These are phyloP conservation scores for Xylaria bambusicola DNA, from an alignment of 495 filamentous ascomycete genomes.

Conservation along the genomic window DNA sequence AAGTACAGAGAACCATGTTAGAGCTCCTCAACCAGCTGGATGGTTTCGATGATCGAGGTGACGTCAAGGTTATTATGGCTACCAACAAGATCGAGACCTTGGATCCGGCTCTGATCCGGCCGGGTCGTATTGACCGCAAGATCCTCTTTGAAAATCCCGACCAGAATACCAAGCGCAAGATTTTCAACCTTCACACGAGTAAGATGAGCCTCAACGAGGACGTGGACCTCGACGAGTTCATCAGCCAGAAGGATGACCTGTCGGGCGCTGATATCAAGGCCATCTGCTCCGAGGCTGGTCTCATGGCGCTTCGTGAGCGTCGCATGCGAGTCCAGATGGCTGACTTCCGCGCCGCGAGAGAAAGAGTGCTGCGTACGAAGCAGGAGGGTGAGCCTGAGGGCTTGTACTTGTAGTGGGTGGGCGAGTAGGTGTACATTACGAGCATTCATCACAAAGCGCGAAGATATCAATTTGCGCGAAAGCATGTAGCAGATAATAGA, in stretches of 20 bases:
- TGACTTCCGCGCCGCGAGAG: conserved; percentile 89
- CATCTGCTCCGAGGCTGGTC: conserved; percentile 94
- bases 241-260: conserved; percentile 96
- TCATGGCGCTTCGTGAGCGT: conserved; percentile 92
- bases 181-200: conserved; percentile 97
- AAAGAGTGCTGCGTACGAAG: conserved; percentile 98
- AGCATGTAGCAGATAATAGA: too few species aligned
- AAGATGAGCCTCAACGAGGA: conserved; percentile 98
- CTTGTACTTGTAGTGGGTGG: conserved; percentile 79
- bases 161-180: conserved; percentile 99
- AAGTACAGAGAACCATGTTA: conserved; percentile 98
- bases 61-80: conserved; percentile 99
- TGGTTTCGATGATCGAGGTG: conserved; percentile 97
- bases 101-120: conserved; percentile 93
- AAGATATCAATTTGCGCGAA: too few species aligned
- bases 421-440: not conserved
- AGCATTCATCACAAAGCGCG: too few species aligned
- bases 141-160: conserved; percentile 99
- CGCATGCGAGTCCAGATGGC: conserved; percentile 99
- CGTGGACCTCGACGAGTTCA: conserved; percentile 97
- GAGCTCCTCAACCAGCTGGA: conserved; percentile 98
- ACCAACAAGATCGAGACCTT: conserved; percentile 99
- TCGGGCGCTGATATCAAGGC: conserved; percentile 98
- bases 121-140: conserved; percentile 98
- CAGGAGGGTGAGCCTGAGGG: conserved; percentile 97